These are phyloP conservation scores for Phytophthora pseudosyringae DNA, from an alignment of 352 stramenopile species.

Conservation along the genomic window DNA sequence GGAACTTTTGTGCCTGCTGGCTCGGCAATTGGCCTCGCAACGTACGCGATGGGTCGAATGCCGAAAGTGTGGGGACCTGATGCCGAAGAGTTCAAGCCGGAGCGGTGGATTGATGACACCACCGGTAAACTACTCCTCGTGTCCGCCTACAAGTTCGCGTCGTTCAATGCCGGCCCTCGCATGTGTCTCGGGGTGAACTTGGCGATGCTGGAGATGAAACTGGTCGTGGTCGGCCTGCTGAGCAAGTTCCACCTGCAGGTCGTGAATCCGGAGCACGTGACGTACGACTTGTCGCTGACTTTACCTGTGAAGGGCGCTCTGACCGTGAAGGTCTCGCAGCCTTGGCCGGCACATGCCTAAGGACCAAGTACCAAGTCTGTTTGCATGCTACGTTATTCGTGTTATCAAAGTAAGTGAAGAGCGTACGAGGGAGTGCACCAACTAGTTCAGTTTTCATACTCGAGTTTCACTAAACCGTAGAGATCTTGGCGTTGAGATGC, in stretches of 20 bases:
- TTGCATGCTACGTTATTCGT: no score
- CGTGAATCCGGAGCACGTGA: slow-evolving; percentile 37
- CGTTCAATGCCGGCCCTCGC: slow-evolving; percentile 72
- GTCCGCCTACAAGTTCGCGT: slow-evolving; percentile 66
- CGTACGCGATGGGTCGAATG: slow-evolving; percentile 58
- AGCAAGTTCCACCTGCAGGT: slow-evolving; percentile 57
- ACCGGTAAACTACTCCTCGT: slow-evolving; percentile 34
- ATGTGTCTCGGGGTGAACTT: slow-evolving; percentile 72
- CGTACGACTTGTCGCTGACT: slow-evolving; percentile 60
- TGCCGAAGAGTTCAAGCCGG: slow-evolving; percentile 53
- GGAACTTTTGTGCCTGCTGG: slow-evolving; percentile 54
- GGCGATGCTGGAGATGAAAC: slow-evolving; percentile 84
- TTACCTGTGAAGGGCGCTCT: slow-evolving; percentile 45
- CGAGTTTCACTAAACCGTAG: slow-evolving; percentile 10
- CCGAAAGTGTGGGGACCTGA: slow-evolving; percentile 59
- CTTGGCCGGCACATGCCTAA: slow-evolving; percentile 9
- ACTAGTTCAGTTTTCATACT: background rate
- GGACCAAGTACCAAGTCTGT: no score
- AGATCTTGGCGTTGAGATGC: slow-evolving; percentile 47
- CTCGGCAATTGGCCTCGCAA: slow-evolving; percentile 38
- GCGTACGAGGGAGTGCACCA: background rate
- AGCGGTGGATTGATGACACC: slow-evolving; percentile 55
- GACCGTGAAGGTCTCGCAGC: slow-evolving; percentile 38
- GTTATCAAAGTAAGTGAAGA: no score
- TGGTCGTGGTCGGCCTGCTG: slow-evolving; percentile 57